Conservation (phyloP, 2,329 filamentous ascomycete species). For the Pestalotiopsis sp. region DNA sequence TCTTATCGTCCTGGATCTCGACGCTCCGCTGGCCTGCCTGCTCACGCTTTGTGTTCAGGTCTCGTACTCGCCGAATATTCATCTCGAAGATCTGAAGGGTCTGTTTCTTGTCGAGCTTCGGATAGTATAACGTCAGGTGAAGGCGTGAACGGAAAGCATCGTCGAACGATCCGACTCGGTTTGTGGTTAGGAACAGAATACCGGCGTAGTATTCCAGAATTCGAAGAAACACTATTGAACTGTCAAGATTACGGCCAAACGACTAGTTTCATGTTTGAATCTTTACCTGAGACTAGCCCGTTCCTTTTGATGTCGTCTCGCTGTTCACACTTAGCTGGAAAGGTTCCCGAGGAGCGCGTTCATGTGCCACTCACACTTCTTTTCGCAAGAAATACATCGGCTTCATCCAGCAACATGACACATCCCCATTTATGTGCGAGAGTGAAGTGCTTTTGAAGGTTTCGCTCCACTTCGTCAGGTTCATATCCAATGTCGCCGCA, state of each 20-base stretch:
- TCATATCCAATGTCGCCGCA: conserved; percentile 14
- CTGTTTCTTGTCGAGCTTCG: conserved; percentile 11
- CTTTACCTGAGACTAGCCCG: conserved; percentile 13
- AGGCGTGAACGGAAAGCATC: conserved; percentile 27
- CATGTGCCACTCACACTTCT: background rate
- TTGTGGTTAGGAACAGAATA: conserved; percentile 25
- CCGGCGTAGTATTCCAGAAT: conserved; percentile 33
- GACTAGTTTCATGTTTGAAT: no score
- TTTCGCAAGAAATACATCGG: conserved; percentile 35
- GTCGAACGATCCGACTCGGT: conserved; percentile 24
- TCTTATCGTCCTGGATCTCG: background rate
- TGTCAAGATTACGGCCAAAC: background rate
- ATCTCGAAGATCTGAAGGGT: conserved; percentile 26
- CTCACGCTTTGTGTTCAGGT: background rate
- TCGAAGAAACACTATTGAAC: conserved; percentile 35
- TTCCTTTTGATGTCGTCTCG: conserved; percentile 24
- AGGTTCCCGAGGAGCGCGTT: background rate
- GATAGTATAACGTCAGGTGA: conserved; percentile 23
- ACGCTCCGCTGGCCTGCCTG: background rate
- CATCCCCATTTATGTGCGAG: conserved; percentile 23
- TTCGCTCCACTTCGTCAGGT: conserved; percentile 3
- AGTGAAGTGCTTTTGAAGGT: background rate
- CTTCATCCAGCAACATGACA: conserved; percentile 34
- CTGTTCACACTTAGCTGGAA: conserved; percentile 25
- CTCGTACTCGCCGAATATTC: conserved; percentile 30